Evolutionary conservation across 352 stramenopile genomes (phyloP).

Genomic region (Nothophytophthora sp.): DNA sequence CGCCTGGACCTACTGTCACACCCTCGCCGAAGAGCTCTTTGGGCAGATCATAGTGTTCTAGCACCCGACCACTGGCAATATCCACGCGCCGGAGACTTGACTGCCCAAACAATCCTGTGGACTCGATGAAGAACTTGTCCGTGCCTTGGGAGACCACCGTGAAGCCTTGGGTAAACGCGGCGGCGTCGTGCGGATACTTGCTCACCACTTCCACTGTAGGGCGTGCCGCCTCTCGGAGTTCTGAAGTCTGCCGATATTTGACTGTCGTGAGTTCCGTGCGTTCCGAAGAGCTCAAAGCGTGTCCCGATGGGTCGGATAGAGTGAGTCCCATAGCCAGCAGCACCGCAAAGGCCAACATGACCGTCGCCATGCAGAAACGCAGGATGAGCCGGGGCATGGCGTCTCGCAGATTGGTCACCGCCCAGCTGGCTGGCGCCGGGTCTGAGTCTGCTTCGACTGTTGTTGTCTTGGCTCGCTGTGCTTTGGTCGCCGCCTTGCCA

Average conservation of each 20-base stretch:
- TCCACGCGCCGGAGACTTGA: conserved; percentile 89
- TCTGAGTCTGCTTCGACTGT: conserved; percentile 8
- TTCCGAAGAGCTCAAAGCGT: conserved; percentile 5
- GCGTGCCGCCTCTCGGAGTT: conserved; percentile 4
- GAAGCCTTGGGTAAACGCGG: conserved; percentile 89
- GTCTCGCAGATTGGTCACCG: conserved; percentile 6
- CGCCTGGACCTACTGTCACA: conserved; percentile 73
- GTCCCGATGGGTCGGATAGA: conserved; percentile 1
- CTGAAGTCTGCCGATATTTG: conserved; percentile 14
- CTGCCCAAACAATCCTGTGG: conserved; percentile 87
- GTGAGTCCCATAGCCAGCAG: conserved; percentile 10
- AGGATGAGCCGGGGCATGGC: conserved; percentile 38
- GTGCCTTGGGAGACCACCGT: conserved; percentile 49
- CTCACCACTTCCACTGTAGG: conserved; percentile 61
- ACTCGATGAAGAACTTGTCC: conserved; percentile 91
- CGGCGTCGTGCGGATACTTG: conserved; percentile 77
- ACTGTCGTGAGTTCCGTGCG: conserved; percentile 14
- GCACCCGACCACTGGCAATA: conserved; percentile 80
- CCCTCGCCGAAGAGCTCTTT: conserved; percentile 91
- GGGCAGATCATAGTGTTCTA: conserved; percentile 59
- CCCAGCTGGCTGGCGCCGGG: conserved; percentile 7
- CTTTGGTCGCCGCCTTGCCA: conserved; percentile 1
- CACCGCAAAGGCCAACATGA: conserved; percentile 28
- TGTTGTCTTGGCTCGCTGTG: conserved; percentile 9
- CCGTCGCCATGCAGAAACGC: conserved; percentile 24